Percentiles rank a stretch among this genome's conserved stretches.
These are phyloP conservation scores for Quillaja saponaria DNA, from an alignment of 306 rosid genomes.

Conservation along the genomic window DNA sequence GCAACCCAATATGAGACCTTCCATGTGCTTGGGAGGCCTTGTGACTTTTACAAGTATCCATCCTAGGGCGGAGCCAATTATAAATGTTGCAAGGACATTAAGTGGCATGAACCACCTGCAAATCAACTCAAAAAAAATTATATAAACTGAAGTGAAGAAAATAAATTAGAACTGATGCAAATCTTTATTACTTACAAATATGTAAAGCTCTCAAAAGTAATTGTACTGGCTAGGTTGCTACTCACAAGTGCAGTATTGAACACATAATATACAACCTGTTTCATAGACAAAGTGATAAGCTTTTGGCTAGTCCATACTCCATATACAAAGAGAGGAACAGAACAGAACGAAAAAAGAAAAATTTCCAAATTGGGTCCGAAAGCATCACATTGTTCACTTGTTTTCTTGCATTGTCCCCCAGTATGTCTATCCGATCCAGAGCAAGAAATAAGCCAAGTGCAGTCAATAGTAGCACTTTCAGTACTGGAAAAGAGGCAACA, in stretches of 20 bases:
- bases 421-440: constrained; percentile 36
- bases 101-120: constrained; percentile 62
- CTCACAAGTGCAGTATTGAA: constrained; percentile 51
- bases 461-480: constrained; percentile 44
- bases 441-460: constrained; percentile 47
- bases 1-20: constrained; percentile 49
- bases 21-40: constrained; percentile 41
- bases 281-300: constrained; percentile 11
- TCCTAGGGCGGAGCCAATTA: constrained; percentile 50
- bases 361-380: background rate
- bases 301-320: background rate
- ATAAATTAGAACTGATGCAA: constrained; percentile 5
- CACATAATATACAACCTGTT: constrained; percentile 53
- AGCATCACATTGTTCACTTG: constrained; percentile 46
- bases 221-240: constrained; percentile 46
- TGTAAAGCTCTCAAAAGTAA: constrained; percentile 42
- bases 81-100: constrained; percentile 43
- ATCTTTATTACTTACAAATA: constrained; percentile 36
- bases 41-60: constrained; percentile 47
- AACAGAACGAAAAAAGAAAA: background rate
- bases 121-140: constrained; percentile 12
- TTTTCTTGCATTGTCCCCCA: constrained; percentile 49
- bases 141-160: constrained; percentile 14
- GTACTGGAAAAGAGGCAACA: constrained; percentile 48
- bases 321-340: background rate